Percentiles rank a stretch among this genome's conserved stretches.
Evolutionary conservation across 495 filamentous ascomycete species (phyloP).

Genomic region (Collariella sp.): DNA sequence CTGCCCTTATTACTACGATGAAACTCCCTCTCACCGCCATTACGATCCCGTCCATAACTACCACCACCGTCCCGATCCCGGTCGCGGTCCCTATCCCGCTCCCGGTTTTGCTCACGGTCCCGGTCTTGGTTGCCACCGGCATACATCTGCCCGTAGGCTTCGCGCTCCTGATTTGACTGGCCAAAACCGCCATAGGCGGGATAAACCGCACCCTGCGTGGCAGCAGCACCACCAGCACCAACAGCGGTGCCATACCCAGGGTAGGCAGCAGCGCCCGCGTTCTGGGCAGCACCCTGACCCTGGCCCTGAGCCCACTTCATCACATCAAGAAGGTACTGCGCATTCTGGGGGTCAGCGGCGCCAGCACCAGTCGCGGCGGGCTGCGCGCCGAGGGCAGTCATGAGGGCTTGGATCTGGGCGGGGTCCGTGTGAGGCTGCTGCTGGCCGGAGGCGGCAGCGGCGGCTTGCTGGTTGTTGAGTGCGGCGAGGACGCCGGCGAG

Average conservation of each 20-base stretch:
- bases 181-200: not conserved
- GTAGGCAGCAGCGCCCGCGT: not conserved
- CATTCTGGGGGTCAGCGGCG: constrained; percentile 11
- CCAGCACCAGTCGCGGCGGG: constrained; percentile 1
- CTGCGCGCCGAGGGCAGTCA: constrained; percentile 16
- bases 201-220: not conserved
- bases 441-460: not conserved
- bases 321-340: constrained; percentile 18
- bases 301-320: constrained; percentile 17
- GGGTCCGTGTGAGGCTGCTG: constrained; percentile 16
- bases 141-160: constrained; percentile 11
- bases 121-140: not conserved
- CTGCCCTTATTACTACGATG: not conserved
- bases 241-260: not conserved
- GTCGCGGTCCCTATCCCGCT: constrained; percentile 11
- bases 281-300: not conserved
- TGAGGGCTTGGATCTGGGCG: constrained; percentile 16
- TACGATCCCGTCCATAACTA: constrained; percentile 14
- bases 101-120: constrained; percentile 3
- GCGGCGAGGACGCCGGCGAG: constrained; percentile 19
- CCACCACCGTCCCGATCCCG: constrained; percentile 10
- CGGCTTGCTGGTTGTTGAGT: constrained; percentile 12
- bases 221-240: not conserved
- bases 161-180: constrained; percentile 15
- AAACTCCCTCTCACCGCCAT: not conserved